Evolutionary conservation across 1,284 basidiomycete species (phyloP).

Genomic region (Moniliella sp.): DNA sequence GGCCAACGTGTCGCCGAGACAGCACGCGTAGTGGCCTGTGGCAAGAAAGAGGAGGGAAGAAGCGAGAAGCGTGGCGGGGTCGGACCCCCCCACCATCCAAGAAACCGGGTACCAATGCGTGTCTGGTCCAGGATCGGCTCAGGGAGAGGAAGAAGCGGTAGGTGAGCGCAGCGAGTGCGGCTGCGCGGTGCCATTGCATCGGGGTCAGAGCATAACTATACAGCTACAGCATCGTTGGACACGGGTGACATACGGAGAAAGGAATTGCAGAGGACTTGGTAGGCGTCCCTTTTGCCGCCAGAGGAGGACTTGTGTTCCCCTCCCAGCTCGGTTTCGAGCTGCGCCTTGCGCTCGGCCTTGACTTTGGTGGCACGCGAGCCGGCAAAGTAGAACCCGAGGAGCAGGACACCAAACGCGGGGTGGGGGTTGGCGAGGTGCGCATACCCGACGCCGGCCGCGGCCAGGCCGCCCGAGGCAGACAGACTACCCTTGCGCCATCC

Average conservation of each 20-base stretch:
- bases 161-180: conserved; percentile 2
- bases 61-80: neutral
- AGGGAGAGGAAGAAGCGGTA: conserved; percentile 2
- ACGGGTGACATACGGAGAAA: neutral
- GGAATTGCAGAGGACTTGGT: conserved; percentile 19
- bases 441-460: conserved; percentile 16
- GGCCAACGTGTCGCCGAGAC: conserved; percentile 23
- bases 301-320: conserved; percentile 5
- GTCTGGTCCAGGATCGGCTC: neutral
- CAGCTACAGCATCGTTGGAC: no score
- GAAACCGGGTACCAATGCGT: neutral
- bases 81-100: neutral
- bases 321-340: conserved; percentile 49
- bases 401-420: conserved; percentile 11
- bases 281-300: conserved; percentile 10
- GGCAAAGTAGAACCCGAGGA: conserved; percentile 40
- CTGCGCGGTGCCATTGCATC: conserved; percentile 1
- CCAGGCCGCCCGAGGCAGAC: conserved; percentile 11
- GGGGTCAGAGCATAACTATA: neutral
- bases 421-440: conserved; percentile 17
- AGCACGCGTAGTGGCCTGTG: conserved; percentile 15
- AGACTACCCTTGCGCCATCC: conserved; percentile 18
- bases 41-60: conserved; percentile 6
- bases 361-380: conserved; percentile 64
- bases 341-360: conserved; percentile 43